Evolutionary conservation across 257 asterid species (phyloP).

Genomic region (Nemophila menziesii): DNA sequence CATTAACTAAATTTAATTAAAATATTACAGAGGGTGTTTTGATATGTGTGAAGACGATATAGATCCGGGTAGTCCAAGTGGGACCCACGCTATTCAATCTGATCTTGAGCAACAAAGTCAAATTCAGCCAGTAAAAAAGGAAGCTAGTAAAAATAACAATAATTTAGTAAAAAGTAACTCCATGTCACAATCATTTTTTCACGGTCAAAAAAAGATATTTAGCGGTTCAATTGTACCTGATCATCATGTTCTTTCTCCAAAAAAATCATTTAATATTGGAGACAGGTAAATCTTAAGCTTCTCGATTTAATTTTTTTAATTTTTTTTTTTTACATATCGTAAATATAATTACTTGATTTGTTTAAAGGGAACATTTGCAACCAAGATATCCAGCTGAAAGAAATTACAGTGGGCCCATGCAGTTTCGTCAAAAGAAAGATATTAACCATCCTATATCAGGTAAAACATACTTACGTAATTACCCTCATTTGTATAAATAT

Average conservation of each 20-base stretch:
- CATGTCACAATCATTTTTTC: slow-evolving; percentile 28
- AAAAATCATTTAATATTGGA: slow-evolving; percentile 44
- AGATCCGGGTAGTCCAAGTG: slow-evolving; percentile 49
- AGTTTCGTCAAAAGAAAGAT: slow-evolving; percentile 67
- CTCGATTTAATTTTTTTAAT: neutral
- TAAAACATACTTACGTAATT: slow-evolving; percentile 17
- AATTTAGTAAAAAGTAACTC: slow-evolving; percentile 37
- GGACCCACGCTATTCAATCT: slow-evolving; percentile 46
- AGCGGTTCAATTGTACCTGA: slow-evolving; percentile 62
- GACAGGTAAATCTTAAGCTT: slow-evolving; percentile 47
- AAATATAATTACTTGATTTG: neutral
- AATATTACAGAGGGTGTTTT: slow-evolving; percentile 70
- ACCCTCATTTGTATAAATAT: neutral
- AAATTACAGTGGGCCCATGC: slow-evolving; percentile 73
- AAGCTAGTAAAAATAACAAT: slow-evolving; percentile 28
- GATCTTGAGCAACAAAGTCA: slow-evolving; percentile 39
- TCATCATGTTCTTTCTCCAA: slow-evolving; percentile 34
- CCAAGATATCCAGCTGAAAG: slow-evolving; percentile 50
- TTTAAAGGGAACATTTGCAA: slow-evolving; percentile 59
- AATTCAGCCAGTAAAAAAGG: slow-evolving; percentile 22
- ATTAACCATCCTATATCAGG: slow-evolving; percentile 36
- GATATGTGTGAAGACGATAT: slow-evolving; percentile 74
- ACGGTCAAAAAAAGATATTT: slow-evolving; percentile 30
- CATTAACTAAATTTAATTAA: slow-evolving; percentile 5
- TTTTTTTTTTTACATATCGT: neutral